Percentiles rank a stretch among this genome's conserved stretches.
Evolutionary conservation across 768 basidiomycete species (phyloP).

Genomic region (Filobasidium wieringae): DNA sequence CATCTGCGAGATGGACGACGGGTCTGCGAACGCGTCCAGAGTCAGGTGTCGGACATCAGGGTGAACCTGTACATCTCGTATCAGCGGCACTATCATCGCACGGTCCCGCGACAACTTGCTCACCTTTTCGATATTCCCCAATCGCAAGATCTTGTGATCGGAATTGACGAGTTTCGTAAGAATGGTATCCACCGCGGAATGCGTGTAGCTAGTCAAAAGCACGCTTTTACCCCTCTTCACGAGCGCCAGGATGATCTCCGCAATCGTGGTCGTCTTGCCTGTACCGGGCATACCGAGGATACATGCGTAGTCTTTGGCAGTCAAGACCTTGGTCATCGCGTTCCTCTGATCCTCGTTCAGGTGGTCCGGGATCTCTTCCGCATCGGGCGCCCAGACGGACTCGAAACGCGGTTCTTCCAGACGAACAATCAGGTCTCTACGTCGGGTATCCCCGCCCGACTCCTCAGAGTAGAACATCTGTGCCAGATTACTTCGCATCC

Average conservation of each 20-base stretch:
- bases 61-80: conserved; percentile 55
- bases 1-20: conserved; percentile 65
- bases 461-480: conserved; percentile 65
- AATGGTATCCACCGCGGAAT: conserved; percentile 98
- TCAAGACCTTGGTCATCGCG: conserved; percentile 63
- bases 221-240: conserved; percentile 75
- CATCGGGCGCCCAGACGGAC: conserved; percentile 22
- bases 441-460: conserved; percentile 49
- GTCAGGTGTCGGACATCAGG: conserved; percentile 65
- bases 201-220: conserved; percentile 82
- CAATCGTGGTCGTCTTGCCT: conserved; percentile 91
- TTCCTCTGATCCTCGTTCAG: conserved; percentile 61
- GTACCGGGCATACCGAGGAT: conserved; percentile 98
- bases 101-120: conserved; percentile 2
- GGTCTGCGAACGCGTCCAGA: conserved; percentile 47
- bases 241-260: conserved; percentile 67
- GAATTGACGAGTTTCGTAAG: conserved; percentile 60
- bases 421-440: conserved; percentile 70
- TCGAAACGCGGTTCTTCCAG: conserved; percentile 58
- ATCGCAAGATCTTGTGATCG: conserved; percentile 62
- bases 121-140: conserved; percentile 90
- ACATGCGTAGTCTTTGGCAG: conserved; percentile 77
- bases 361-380: conserved; percentile 34
- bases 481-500: conserved; percentile 81
- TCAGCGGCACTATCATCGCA: not conserved